Conservation (phyloP, 257 asterid genomes). For the Jacaranda copaia region DNA sequence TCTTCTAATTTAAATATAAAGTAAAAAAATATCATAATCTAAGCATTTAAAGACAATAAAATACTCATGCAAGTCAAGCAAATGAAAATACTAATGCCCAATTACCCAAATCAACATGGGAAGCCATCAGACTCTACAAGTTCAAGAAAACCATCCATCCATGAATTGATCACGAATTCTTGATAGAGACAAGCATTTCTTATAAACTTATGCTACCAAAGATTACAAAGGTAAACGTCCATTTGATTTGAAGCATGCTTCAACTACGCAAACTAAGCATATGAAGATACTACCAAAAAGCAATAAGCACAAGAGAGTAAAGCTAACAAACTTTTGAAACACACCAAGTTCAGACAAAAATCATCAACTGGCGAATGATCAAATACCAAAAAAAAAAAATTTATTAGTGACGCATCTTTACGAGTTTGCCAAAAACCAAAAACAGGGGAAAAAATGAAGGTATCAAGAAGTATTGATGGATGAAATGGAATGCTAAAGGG, state of each 20-base stretch:
- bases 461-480: not conserved
- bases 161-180: not conserved
- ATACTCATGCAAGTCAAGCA: constrained; percentile 34
- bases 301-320: not conserved
- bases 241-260: not conserved
- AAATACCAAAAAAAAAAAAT: not conserved
- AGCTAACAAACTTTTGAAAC: not conserved
- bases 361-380: not conserved
- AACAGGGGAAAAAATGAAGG: not conserved
- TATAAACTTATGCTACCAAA: not conserved
- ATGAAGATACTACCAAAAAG: not conserved
- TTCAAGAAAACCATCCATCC: not conserved
- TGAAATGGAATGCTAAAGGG: constrained; percentile 16
- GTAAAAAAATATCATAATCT: constrained; percentile 9
- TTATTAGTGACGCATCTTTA: not conserved
- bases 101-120: not conserved
- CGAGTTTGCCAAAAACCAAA: not conserved
- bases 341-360: not conserved
- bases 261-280: constrained; percentile 14
- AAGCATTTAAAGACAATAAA: constrained; percentile 9
- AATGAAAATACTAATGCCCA: constrained; percentile 3
- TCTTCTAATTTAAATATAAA: constrained; percentile 12
- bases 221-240: not conserved
- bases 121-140: not conserved
- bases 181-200: not conserved